These are phyloP conservation scores for Dichotomocladium elegans DNA, from an alignment of 371 early-diverging fungal species.

Conservation along the genomic window DNA sequence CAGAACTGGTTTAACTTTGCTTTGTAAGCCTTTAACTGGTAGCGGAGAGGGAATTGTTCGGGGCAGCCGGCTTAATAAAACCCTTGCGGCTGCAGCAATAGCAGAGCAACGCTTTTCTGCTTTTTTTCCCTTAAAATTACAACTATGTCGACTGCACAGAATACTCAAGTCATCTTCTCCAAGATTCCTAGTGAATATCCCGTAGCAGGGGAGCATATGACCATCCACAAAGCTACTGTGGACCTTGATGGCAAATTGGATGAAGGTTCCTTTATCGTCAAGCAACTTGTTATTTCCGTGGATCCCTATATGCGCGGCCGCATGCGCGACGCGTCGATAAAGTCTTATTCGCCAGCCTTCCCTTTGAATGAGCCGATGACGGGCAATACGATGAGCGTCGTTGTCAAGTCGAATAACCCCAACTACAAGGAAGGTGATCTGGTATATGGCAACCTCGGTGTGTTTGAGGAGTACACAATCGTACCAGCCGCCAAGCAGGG, in stretches of 20 bases:
- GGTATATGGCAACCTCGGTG: conserved; percentile 50
- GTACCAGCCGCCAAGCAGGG: conserved; percentile 18
- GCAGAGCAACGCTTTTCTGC: too few relatives aligned
- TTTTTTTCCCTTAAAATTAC: too few relatives aligned
- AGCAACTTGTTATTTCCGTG: conserved; percentile 37
- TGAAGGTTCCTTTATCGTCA: conserved; percentile 54
- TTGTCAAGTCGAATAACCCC: conserved; percentile 54
- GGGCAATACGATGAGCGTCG: conserved; percentile 58
- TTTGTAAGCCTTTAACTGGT: too few relatives aligned
- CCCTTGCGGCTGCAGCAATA: too few relatives aligned
- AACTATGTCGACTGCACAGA: conserved; percentile 5
- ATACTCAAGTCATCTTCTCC: conserved; percentile 30
- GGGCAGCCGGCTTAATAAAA: too few relatives aligned
- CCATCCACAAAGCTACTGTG: conserved; percentile 32
- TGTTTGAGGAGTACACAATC: conserved; percentile 50
- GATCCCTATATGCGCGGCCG: conserved; percentile 61
- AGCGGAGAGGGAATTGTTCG: too few relatives aligned
- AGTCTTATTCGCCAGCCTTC: conserved; percentile 56
- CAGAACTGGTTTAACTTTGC: too few relatives aligned
- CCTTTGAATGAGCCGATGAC: conserved; percentile 52
- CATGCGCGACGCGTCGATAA: conserved; percentile 48
- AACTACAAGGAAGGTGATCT: conserved; percentile 59
- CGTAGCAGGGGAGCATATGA: conserved; percentile 44
- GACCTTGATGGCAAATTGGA: conserved; percentile 41
- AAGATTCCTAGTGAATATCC: conserved; percentile 40